phyloP scores from a whole-genome alignment of 2,329 filamentous ascomycete genomes.

The Aspergillus unguis region DNA sequence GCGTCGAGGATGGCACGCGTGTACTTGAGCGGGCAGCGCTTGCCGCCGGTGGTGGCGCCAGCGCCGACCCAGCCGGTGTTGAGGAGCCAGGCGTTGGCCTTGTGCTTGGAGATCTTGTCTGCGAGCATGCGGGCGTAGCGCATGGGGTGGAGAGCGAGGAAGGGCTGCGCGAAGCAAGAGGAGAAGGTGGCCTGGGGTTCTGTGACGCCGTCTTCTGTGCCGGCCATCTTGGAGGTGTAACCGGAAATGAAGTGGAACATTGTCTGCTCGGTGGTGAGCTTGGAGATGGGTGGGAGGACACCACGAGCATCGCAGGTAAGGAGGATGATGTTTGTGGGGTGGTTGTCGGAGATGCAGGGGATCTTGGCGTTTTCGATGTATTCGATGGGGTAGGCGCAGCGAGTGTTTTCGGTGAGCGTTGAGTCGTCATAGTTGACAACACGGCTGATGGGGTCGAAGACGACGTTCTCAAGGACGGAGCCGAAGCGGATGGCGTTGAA shows the following conservation, averaged over 20 bases:
- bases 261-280: constrained; percentile 88
- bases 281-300: constrained; percentile 95
- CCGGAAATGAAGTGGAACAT: constrained; percentile 99
- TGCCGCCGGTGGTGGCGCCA: constrained; percentile 83
- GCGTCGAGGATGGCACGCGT: constrained; percentile 97
- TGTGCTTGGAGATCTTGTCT: constrained; percentile 94
- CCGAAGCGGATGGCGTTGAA: constrained; percentile 94
- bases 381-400: constrained; percentile 97
- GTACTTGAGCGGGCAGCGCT: constrained; percentile 97
- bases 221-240: constrained; percentile 99
- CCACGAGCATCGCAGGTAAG: constrained; percentile 97
- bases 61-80: constrained; percentile 98
- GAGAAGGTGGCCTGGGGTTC: constrained; percentile 99
- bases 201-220: constrained; percentile 93
- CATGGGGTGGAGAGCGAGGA: constrained; percentile 98
- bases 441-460: constrained; percentile 88
- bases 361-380: constrained; percentile 99
- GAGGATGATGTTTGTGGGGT: constrained; percentile 96
- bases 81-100: constrained; percentile 94
- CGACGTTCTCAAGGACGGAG: constrained; percentile 96
- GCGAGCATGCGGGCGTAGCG: constrained; percentile 98
- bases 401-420: constrained; percentile 96
- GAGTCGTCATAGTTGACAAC: constrained; percentile 92
- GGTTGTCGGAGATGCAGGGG: constrained; percentile 79
- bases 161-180: constrained; percentile 97